Conservation (phyloP, 1,139 yeast species). For the Taphrina deformans region DNA sequence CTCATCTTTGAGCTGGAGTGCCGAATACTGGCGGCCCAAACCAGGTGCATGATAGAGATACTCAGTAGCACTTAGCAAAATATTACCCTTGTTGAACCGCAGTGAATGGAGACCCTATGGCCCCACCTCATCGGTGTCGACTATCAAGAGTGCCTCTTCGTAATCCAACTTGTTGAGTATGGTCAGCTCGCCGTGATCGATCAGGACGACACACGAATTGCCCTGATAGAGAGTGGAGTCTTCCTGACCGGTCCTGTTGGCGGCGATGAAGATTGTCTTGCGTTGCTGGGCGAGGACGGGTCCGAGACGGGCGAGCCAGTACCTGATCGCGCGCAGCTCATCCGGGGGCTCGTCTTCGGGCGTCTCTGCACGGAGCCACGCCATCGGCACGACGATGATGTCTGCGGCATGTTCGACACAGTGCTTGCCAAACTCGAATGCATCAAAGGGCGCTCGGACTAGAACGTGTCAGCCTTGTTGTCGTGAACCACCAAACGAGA, state of each 20-base stretch:
- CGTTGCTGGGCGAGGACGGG: conserved; percentile 55
- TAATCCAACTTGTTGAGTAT: conserved; percentile 23
- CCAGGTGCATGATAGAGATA: background rate
- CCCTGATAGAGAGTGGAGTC: conserved; percentile 72
- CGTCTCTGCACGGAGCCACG: conserved; percentile 58
- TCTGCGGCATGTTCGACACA: conserved; percentile 51
- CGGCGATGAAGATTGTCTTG: conserved; percentile 49
- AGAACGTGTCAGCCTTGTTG: background rate
- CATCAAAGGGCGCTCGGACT: conserved; percentile 60
- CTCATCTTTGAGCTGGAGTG: conserved; percentile 3
- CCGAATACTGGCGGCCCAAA: background rate
- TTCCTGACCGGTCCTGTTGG: conserved; percentile 77
- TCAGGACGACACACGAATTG: conserved; percentile 44
- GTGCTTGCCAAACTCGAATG: conserved; percentile 70
- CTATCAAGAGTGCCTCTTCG: conserved; percentile 34
- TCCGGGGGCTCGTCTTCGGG: conserved; percentile 43
- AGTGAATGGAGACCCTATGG: background rate
- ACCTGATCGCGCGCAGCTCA: conserved; percentile 50
- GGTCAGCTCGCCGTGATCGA: conserved; percentile 32
- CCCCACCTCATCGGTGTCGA: background rate
- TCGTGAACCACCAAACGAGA: too few species aligned
- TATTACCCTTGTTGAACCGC: background rate
- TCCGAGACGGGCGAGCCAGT: conserved; percentile 73
- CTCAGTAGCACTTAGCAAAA: background rate
- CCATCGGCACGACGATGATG: conserved; percentile 76